Percentiles rank a stretch among this genome's conserved stretches.
Conservation (phyloP, 2,329 filamentous ascomycete genomes). For the Ophiosphaerella narmari region DNA sequence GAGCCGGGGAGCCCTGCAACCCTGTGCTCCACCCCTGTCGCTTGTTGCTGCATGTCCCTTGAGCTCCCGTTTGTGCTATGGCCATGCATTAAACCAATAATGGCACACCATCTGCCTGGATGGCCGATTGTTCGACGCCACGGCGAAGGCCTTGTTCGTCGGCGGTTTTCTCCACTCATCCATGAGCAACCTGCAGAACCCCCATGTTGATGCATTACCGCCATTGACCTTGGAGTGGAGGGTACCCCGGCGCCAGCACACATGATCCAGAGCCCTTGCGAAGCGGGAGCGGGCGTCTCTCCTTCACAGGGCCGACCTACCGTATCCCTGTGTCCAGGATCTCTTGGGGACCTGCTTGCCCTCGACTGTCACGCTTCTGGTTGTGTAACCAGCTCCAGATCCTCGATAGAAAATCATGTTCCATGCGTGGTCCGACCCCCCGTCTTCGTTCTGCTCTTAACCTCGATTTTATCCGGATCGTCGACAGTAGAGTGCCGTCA, state of each 20-base stretch:
- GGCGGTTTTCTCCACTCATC: constrained; percentile 47
- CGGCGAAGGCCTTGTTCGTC: constrained; percentile 45
- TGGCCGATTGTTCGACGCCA: constrained; percentile 44
- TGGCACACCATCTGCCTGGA: constrained; percentile 39
- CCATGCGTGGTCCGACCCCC: constrained; percentile 44
- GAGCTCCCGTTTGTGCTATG: constrained; percentile 42
- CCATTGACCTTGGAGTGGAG: constrained; percentile 41
- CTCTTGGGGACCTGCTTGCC: constrained; percentile 40
- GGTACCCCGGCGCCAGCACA: constrained; percentile 43
- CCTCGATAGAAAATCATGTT: constrained; percentile 46
- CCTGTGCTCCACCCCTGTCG: constrained; percentile 38
- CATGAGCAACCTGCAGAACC: constrained; percentile 36
- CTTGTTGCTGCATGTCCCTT: constrained; percentile 41
- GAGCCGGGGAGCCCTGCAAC: constrained; percentile 27
- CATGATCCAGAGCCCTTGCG: constrained; percentile 40
- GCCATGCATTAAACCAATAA: constrained; percentile 44
- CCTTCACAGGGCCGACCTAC: constrained; percentile 46
- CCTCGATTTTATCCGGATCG: constrained; percentile 49
- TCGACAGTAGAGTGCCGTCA: constrained; percentile 46
- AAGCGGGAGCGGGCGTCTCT: constrained; percentile 45
- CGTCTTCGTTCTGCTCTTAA: constrained; percentile 42
- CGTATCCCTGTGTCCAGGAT: constrained; percentile 43
- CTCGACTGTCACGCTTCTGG: constrained; percentile 46
- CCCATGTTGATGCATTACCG: constrained; percentile 44
- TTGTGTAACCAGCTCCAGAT: constrained; percentile 48